Percentiles rank a stretch among this genome's conserved stretches.
These are phyloP conservation scores for Malus hybrid DNA, from an alignment of 331 rosid species.

Conservation along the genomic window DNA sequence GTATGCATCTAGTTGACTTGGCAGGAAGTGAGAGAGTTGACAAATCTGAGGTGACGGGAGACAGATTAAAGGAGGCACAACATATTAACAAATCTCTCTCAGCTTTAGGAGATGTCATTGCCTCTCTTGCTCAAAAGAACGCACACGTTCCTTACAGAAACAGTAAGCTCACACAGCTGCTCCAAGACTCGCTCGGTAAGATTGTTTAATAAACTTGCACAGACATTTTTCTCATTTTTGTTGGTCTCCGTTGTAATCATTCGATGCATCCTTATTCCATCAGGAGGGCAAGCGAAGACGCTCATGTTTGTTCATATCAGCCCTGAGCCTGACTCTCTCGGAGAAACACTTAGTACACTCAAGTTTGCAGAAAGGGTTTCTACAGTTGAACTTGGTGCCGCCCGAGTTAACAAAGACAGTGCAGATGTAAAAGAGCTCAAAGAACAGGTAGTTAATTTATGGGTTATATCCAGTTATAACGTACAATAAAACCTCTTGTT, in stretches of 20 bases:
- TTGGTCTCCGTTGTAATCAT: not conserved
- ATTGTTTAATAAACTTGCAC: not conserved
- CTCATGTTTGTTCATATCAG: constrained; percentile 94
- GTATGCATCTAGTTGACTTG: constrained; percentile 88
- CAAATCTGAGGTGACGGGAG: constrained; percentile 87
- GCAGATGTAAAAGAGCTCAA: constrained; percentile 74
- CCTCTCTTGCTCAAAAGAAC: constrained; percentile 74
- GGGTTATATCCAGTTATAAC: not conserved
- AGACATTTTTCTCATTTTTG: not conserved
- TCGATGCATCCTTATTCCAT: not conserved
- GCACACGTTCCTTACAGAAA: constrained; percentile 92
- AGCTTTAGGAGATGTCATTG: constrained; percentile 89
- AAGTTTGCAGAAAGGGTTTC: constrained; percentile 97
- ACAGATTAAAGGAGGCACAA: constrained; percentile 92
- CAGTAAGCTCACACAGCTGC: constrained; percentile 92
- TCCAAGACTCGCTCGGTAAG: constrained; percentile 90
- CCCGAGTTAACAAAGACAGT: constrained; percentile 59
- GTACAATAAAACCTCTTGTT: not conserved
- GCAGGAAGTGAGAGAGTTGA: constrained; percentile 99
- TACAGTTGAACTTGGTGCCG: constrained; percentile 83
- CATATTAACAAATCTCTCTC: constrained; percentile 95
- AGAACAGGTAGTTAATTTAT: constrained; percentile 55
- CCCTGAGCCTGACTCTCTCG: constrained; percentile 77
- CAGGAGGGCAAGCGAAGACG: constrained; percentile 94
- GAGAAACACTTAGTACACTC: constrained; percentile 87